A percentile compares a stretch with the other conserved stretches of the same genome.
These are phyloP conservation scores for Isochrysis galbana DNA, from an alignment of 78 protist genomes.

Conservation along the genomic window DNA sequence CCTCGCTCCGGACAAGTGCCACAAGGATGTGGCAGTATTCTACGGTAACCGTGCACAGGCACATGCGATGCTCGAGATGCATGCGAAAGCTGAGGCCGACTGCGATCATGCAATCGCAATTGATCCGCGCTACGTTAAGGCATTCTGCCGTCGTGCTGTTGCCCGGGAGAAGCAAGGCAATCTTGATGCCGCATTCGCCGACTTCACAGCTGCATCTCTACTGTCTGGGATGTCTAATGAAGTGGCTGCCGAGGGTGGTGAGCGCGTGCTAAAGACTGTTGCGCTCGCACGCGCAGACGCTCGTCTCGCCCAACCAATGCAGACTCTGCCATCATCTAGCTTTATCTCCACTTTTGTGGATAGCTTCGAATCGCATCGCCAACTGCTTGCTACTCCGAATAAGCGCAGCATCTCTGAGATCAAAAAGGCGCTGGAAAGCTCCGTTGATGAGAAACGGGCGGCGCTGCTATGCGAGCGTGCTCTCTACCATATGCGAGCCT, in stretches of 20 bases:
- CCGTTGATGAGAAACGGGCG: too few species aligned
- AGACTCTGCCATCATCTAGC: neutral
- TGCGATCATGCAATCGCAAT: slow-evolving; percentile 10
- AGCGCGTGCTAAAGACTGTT: neutral
- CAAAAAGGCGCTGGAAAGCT: too few species aligned
- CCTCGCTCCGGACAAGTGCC: neutral
- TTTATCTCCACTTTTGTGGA: neutral
- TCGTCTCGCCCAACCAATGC: neutral
- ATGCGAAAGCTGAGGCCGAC: neutral
- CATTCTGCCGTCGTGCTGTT: neutral
- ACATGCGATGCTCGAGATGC: neutral
- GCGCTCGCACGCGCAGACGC: neutral
- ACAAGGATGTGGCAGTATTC: neutral
- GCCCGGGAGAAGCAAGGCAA: neutral
- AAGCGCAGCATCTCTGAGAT: too few species aligned
- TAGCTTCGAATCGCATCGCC: neutral
- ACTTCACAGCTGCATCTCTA: neutral
- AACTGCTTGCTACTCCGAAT: too few species aligned
- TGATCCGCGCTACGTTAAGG: neutral
- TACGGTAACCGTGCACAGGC: slow-evolving; percentile 13
- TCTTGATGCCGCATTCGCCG: neutral
- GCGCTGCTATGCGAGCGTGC: too few species aligned
- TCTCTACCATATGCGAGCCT: neutral
- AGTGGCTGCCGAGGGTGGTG: neutral
- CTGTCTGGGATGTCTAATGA: neutral